Conservation (phyloP, 192 early-diverging fungal genomes). For the Radiomyces spectabilis region DNA sequence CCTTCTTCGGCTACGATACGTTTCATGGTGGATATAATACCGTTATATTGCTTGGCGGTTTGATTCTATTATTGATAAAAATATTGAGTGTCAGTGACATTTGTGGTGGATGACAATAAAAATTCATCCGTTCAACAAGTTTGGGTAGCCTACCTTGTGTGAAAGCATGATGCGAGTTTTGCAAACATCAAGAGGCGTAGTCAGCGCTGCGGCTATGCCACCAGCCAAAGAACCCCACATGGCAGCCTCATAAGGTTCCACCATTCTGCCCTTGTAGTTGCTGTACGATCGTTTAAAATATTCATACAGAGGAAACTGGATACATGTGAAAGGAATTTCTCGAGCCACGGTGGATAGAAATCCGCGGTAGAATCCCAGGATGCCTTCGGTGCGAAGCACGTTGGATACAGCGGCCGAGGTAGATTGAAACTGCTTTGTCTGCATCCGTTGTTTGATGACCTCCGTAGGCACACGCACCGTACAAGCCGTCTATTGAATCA, state of each 20-base stretch:
- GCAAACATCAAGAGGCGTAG: slow-evolving; percentile 93
- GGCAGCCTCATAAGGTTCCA: slow-evolving; percentile 76
- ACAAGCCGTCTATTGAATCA: slow-evolving; percentile 65
- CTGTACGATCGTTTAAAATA: slow-evolving; percentile 65
- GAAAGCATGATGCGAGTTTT: slow-evolving; percentile 98
- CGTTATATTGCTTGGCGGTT: slow-evolving; percentile 52
- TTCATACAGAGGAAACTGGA: slow-evolving; percentile 96
- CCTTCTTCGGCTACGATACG: slow-evolving; percentile 80
- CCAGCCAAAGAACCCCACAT: slow-evolving; percentile 85
- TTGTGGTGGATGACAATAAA: neutral
- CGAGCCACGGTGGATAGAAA: slow-evolving; percentile 87
- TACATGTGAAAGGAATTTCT: slow-evolving; percentile 95
- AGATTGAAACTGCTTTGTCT: slow-evolving; percentile 68
- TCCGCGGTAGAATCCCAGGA: slow-evolving; percentile 87
- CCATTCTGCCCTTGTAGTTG: slow-evolving; percentile 30
- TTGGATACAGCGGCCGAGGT: slow-evolving; percentile 54
- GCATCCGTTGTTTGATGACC: slow-evolving; percentile 93
- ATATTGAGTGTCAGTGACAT: neutral
- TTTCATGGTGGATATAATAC: slow-evolving; percentile 61
- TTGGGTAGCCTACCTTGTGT: slow-evolving; percentile 37
- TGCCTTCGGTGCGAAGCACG: slow-evolving; percentile 63
- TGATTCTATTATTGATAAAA: slow-evolving; percentile 19
- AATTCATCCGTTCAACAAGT: neutral
- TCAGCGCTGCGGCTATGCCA: slow-evolving; percentile 81
- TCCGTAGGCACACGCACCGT: slow-evolving; percentile 92